Base-by-base conservation (phyloP, 164 flowering plant genomes). In the Saururus chinensis region DNA sequence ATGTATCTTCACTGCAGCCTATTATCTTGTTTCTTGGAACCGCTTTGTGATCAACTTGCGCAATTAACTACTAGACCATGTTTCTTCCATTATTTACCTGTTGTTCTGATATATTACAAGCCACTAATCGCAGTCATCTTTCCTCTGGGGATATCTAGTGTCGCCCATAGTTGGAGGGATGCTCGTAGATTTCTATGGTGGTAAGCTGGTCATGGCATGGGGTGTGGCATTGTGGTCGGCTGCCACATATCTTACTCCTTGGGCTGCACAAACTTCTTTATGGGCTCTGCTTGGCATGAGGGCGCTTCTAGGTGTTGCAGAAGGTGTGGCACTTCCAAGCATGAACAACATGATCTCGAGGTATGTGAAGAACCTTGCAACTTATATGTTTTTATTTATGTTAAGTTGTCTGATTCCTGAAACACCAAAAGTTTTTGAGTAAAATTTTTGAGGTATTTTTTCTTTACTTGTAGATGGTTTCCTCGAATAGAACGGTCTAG, bases 251-350 rank as follows among this genome's bases (percentile, higher is more conserved):
- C 86, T 90, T 20, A 93, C 97, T 48, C 97, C 97, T 19, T 90
- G 92, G 92, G 96, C 97, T 60, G 96, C 96, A 1, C 89, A 88
- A 67, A 74, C 80, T 62, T 85, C 92, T 51, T 48, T 93, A 11
- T 85, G 76, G 84, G 85, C 86, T 17, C 74, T 93, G 40, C 91
- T 90, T 71, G 70, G 73, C 0, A 75, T 73, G 77, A 79, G 97
- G 54, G 84, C 77, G 63, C 65, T 82, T 73, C 91, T 90, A 67
- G 99, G 99, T 22, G 41, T 85, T 37, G 99, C 99, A 0, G 99
- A 90, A 82, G 99, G 97, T 11, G 99, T 90, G 37, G 97, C 95
- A 59, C 95, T 93, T 80, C 99, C 99, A 77, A 80, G 90, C 79
- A 93, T 93, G 99, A 93, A 93, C 84, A 85, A 88, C 74, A 88